phyloP scores from a whole-genome alignment of 768 basidiomycete species.

The Kwoniella sp. region DNA sequence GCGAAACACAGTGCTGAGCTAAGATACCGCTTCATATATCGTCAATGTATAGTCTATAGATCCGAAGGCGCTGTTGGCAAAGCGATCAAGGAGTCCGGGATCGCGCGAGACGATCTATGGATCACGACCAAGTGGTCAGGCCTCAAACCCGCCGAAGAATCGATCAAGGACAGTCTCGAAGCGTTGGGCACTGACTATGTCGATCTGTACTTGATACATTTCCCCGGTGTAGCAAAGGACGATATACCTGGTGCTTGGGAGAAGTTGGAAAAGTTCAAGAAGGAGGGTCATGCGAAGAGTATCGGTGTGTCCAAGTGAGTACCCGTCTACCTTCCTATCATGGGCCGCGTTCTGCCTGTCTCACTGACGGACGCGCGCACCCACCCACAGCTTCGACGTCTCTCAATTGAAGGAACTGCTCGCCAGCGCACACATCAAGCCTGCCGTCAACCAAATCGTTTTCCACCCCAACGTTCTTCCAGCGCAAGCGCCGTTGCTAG shows the following conservation, averaged over 20 bases:
- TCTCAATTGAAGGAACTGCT: constrained; percentile 30
- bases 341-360: too few species aligned
- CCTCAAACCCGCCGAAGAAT: constrained; percentile 6
- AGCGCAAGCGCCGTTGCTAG: constrained; percentile 14
- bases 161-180: constrained; percentile 29
- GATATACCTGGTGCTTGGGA: constrained; percentile 40
- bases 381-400: constrained; percentile 26
- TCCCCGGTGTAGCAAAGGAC: constrained; percentile 21
- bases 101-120: constrained; percentile 33
- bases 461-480: constrained; percentile 33
- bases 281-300: constrained; percentile 29
- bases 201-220: constrained; percentile 41
- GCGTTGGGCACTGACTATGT: constrained; percentile 35
- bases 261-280: constrained; percentile 33
- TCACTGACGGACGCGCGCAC: too few species aligned
- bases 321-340: too few species aligned
- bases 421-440: constrained; percentile 20
- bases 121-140: constrained; percentile 47
- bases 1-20: not conserved
- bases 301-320: constrained; percentile 46
- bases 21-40: too few species aligned
- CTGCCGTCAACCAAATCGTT: constrained; percentile 40
- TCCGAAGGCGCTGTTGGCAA: constrained; percentile 45
- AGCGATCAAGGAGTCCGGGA: constrained; percentile 35
- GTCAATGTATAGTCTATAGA: constrained; percentile 29